These are phyloP conservation scores for Dactylis glomerata DNA, from an alignment of 176 grass and related monocot genomes.

Conservation along the genomic window DNA sequence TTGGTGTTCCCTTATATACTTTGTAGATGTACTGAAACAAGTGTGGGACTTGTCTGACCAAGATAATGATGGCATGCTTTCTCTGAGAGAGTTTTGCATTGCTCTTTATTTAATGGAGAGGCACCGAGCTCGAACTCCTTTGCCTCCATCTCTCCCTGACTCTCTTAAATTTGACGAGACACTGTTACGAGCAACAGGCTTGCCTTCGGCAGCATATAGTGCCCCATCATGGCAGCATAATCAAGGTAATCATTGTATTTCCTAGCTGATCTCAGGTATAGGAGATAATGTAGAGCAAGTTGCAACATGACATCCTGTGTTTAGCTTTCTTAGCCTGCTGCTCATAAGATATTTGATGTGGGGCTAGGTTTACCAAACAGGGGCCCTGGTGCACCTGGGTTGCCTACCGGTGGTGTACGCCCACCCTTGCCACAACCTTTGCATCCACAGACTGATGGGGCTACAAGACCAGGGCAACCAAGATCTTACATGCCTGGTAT, in stretches of 20 bases:
- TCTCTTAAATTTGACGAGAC: constrained; percentile 80
- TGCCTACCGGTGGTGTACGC: constrained; percentile 46
- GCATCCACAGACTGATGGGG: constrained; percentile 55
- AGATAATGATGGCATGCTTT: constrained; percentile 99
- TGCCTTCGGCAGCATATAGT: constrained; percentile 81
- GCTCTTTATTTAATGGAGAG: constrained; percentile 99
- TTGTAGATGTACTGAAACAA: constrained; percentile 85
- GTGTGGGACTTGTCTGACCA: constrained; percentile 99
- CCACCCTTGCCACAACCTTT: constrained; percentile 65
- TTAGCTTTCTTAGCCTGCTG: constrained; percentile 14
- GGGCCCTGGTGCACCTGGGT: constrained; percentile 47
- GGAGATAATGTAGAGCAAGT: not conserved
- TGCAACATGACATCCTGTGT: not conserved
- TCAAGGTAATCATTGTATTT: constrained; percentile 43
- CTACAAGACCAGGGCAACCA: constrained; percentile 51
- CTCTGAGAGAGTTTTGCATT: constrained; percentile 94
- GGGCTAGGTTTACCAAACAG: constrained; percentile 53
- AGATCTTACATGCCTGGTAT: constrained; percentile 54
- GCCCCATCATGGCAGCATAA: constrained; percentile 75
- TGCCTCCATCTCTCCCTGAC: constrained; percentile 71
- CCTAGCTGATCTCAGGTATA: constrained; percentile 6
- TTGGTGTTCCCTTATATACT: constrained; percentile 28
- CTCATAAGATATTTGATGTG: constrained; percentile 36
- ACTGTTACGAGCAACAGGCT: constrained; percentile 67
- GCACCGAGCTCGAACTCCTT: constrained; percentile 67